Evolutionary conservation across 2,329 filamentous ascomycete genomes (phyloP).

Genomic region (Exserohilum rostratum): DNA sequence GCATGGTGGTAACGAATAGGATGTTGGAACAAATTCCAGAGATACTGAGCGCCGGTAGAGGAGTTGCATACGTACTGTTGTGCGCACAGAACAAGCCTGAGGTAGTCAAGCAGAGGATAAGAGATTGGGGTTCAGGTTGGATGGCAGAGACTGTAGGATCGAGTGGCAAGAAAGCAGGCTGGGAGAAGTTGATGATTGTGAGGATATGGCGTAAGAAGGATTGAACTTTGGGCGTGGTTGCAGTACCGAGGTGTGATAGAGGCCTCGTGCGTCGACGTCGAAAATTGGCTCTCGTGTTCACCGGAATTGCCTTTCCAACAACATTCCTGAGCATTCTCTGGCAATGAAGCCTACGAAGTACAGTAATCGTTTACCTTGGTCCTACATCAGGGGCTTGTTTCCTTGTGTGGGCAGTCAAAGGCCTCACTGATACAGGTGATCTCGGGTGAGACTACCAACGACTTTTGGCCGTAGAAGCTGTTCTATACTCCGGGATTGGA

Average conservation of each 20-base stretch:
- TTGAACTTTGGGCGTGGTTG: background rate
- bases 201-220: slow-evolving; percentile 71
- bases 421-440: too few species aligned
- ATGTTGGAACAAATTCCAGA: slow-evolving; percentile 72
- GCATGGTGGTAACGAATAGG: slow-evolving; percentile 91
- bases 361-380: slow-evolving; percentile 1
- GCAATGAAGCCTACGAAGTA: slow-evolving; percentile 12
- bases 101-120: slow-evolving; percentile 69
- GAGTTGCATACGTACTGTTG: slow-evolving; percentile 86
- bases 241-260: background rate
- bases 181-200: slow-evolving; percentile 91
- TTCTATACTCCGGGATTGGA: too few species aligned
- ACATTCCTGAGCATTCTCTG: slow-evolving; percentile 21
- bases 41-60: slow-evolving; percentile 66
- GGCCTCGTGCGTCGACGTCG: background rate
- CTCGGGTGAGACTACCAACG: too few species aligned
- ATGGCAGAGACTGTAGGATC: slow-evolving; percentile 75
- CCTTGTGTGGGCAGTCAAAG: too few species aligned
- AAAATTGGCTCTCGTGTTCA: slow-evolving; percentile 29
- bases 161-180: slow-evolving; percentile 87
- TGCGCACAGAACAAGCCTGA: slow-evolving; percentile 90
- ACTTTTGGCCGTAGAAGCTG: too few species aligned
- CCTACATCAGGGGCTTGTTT: too few species aligned
- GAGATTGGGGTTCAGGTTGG: slow-evolving; percentile 68
- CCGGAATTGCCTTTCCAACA: slow-evolving; percentile 22